phyloP scores from a whole-genome alignment of 1,284 basidiomycete genomes.

The Farysia itapuensis region DNA sequence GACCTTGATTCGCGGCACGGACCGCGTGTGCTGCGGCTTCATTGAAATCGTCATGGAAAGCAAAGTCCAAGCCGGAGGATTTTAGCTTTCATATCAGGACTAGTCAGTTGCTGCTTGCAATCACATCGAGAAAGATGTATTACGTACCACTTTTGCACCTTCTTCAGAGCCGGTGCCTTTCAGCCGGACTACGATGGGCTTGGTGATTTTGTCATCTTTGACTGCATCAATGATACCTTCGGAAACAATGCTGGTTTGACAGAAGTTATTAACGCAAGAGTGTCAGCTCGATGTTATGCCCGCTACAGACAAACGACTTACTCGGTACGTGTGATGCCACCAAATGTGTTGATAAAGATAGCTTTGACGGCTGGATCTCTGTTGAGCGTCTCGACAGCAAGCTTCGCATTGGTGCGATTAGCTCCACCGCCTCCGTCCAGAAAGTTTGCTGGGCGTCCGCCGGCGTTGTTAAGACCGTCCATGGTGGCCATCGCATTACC shows the following conservation, averaged over 20 bases:
- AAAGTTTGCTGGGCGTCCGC: constrained; percentile 46
- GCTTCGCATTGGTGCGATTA: constrained; percentile 32
- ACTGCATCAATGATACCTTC: constrained; percentile 46
- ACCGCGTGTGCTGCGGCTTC: constrained; percentile 42
- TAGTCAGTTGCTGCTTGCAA: background rate
- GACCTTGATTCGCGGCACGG: constrained; percentile 27
- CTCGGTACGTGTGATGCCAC: constrained; percentile 43
- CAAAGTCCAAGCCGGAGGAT: constrained; percentile 25
- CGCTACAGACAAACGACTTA: no score
- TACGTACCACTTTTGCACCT: constrained; percentile 23
- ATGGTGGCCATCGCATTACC: constrained; percentile 51
- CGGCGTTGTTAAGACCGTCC: constrained; percentile 38
- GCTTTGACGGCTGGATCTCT: constrained; percentile 39
- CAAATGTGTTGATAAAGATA: constrained; percentile 50
- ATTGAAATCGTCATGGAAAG: constrained; percentile 44
- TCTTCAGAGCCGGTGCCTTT: constrained; percentile 42
- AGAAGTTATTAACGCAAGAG: constrained; percentile 2
- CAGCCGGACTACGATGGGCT: constrained; percentile 42
- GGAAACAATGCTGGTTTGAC: constrained; percentile 22
- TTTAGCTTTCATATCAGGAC: constrained; percentile 2
- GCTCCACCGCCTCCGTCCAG: constrained; percentile 49
- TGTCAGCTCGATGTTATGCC: background rate
- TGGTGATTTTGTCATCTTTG: constrained; percentile 37
- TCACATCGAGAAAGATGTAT: background rate
- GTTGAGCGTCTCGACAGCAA: constrained; percentile 44